These are phyloP conservation scores for Neophaeococcomyces aloes DNA, from an alignment of 2,329 filamentous ascomycete genomes.

Conservation along the genomic window DNA sequence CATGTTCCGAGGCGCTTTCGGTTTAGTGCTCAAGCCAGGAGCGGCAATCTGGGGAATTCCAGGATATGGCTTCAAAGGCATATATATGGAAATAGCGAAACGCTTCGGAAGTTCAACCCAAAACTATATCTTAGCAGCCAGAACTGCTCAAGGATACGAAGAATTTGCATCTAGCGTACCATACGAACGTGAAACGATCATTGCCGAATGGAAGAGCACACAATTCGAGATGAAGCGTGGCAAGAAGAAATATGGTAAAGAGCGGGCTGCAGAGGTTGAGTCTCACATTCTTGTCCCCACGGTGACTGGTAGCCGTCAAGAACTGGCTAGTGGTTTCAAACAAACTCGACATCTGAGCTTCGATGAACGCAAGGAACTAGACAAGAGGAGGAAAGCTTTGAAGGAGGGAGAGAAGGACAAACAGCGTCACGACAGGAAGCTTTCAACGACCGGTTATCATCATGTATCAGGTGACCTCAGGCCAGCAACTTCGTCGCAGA, in stretches of 20 bases:
- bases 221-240: slow-evolving; percentile 46
- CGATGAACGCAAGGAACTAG: slow-evolving; percentile 44
- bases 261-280: slow-evolving; percentile 48
- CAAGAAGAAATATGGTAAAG: slow-evolving; percentile 17
- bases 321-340: slow-evolving; percentile 37
- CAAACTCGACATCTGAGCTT: slow-evolving; percentile 40
- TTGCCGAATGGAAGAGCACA: slow-evolving; percentile 54
- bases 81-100: slow-evolving; percentile 67
- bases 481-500: slow-evolving; percentile 2
- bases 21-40: slow-evolving; percentile 69
- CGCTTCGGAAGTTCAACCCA: slow-evolving; percentile 59
- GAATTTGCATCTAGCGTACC: slow-evolving; percentile 47
- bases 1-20: slow-evolving; percentile 72
- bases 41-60: slow-evolving; percentile 67
- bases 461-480: slow-evolving; percentile 5
- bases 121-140: slow-evolving; percentile 68
- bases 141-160: slow-evolving; percentile 63
- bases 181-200: slow-evolving; percentile 54
- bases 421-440: slow-evolving; percentile 19
- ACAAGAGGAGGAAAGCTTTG: slow-evolving; percentile 25
- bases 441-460: slow-evolving; percentile 8
- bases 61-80: slow-evolving; percentile 72
- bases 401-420: slow-evolving; percentile 23
- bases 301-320: slow-evolving; percentile 24
- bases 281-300: slow-evolving; percentile 24